Conservation (phyloP, 495 filamentous ascomycete species). For the Talaromyces liani region DNA sequence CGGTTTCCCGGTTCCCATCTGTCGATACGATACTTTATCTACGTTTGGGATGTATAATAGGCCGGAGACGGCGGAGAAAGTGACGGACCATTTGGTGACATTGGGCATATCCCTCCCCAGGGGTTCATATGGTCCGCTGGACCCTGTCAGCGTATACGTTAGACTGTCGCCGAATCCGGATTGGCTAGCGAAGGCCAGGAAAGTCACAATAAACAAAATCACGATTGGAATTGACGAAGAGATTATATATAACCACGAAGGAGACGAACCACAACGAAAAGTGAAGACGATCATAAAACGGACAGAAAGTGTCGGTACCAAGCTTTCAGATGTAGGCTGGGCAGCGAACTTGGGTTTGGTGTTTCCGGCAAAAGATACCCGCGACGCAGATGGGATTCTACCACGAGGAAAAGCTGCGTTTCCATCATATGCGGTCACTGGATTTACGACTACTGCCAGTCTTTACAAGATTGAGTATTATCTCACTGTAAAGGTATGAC, state of each 20-base stretch:
- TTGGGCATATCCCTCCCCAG: constrained; percentile 83
- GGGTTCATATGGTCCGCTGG: constrained; percentile 94
- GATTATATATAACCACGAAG: constrained; percentile 94
- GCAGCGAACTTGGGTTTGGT: constrained; percentile 85
- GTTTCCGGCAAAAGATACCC: constrained; percentile 82
- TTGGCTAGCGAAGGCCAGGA: constrained; percentile 80
- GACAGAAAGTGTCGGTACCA: constrained; percentile 70
- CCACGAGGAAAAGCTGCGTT: constrained; percentile 79
- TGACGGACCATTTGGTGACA: constrained; percentile 86
- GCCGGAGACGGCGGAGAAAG: constrained; percentile 76
- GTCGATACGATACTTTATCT: constrained; percentile 89
- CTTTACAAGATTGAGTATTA: constrained; percentile 99
- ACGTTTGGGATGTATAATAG: constrained; percentile 99
- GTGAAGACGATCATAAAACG: constrained; percentile 79
- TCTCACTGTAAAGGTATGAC: constrained; percentile 77
- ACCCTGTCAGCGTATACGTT: constrained; percentile 93
- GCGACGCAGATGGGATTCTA: constrained; percentile 83
- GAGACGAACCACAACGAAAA: constrained; percentile 92
- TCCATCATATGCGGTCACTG: constrained; percentile 78
- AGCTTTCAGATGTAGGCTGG: constrained; percentile 80
- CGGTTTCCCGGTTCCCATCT: constrained; percentile 81
- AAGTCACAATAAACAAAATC: constrained; percentile 90
- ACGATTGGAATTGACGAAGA: constrained; percentile 94
- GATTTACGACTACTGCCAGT: constrained; percentile 89
- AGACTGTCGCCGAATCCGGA: constrained; percentile 87